Percentiles rank a stretch among this genome's conserved stretches.
Conservation (phyloP, 768 basidiomycete species). For the Lyophyllum decastes region DNA sequence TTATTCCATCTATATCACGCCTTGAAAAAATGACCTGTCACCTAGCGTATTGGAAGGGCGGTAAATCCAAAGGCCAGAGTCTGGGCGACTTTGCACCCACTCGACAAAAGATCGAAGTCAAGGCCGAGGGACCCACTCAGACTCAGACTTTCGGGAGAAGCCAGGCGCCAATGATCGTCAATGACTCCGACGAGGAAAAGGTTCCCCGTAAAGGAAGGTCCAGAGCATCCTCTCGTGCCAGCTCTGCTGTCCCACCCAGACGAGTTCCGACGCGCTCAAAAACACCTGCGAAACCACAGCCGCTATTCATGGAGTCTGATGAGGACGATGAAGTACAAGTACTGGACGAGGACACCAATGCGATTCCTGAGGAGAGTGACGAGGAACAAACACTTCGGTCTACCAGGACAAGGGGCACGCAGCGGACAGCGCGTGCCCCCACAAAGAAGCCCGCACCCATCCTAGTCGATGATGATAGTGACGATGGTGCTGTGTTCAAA, state of each 20-base stretch:
- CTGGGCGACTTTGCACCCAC: conserved; percentile 20
- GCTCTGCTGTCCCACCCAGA: conserved; percentile 22
- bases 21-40: not conserved
- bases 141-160: conserved; percentile 22
- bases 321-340: conserved; percentile 29
- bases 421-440: conserved; percentile 24
- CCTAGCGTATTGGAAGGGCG: conserved; percentile 61
- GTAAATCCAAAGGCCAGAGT: conserved; percentile 22
- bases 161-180: conserved; percentile 28
- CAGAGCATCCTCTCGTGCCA: conserved; percentile 29
- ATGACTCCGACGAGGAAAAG: conserved; percentile 36
- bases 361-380: conserved; percentile 18
- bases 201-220: conserved; percentile 19
- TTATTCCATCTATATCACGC: conserved; percentile 4
- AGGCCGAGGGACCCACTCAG: conserved; percentile 14
- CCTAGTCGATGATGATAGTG: conserved; percentile 66
- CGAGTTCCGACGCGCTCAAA: conserved; percentile 20
- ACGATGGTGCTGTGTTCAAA: conserved; percentile 70
- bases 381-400: conserved; percentile 32
- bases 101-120: conserved; percentile 17
- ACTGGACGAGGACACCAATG: conserved; percentile 26
- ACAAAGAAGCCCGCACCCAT: conserved; percentile 36
- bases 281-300: conserved; percentile 34
- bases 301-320: conserved; percentile 56
- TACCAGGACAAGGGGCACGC: conserved; percentile 21